These are phyloP conservation scores for Physcomitrellopsis africana DNA, from an alignment of 225 moss, liverwort and hornwort species.

Conservation along the genomic window DNA sequence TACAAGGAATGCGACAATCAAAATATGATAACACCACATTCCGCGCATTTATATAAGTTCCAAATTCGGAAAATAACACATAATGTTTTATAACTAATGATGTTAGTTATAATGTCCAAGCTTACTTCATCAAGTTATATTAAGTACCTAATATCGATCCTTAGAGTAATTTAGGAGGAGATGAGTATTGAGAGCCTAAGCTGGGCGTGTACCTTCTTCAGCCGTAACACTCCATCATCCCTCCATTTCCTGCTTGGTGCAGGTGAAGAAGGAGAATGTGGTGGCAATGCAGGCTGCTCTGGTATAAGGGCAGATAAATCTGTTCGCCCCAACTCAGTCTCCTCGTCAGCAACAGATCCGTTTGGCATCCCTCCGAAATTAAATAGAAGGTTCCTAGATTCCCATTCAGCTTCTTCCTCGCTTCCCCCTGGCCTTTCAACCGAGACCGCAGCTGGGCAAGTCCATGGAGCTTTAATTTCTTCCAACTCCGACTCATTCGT, in stretches of 20 bases:
- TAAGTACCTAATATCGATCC: constrained; percentile 4
- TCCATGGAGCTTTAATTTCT: constrained; percentile 20
- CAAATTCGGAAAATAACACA: background rate
- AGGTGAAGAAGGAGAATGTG: constrained; percentile 33
- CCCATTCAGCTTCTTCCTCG: constrained; percentile 47
- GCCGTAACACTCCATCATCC: constrained; percentile 77
- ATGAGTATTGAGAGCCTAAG: constrained; percentile 7
- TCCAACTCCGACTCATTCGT: constrained; percentile 30
- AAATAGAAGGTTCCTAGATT: constrained; percentile 39
- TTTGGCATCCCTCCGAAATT: constrained; percentile 35
- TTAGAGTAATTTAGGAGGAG: background rate
- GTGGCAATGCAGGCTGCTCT: constrained; percentile 26
- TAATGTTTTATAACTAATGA: background rate
- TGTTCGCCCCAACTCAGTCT: constrained; percentile 20
- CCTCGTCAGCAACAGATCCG: constrained; percentile 35
- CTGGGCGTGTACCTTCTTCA: constrained; percentile 71
- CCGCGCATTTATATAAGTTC: background rate
- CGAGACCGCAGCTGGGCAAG: constrained; percentile 13
- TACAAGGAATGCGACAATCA: background rate
- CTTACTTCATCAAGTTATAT: background rate
- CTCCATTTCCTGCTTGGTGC: constrained; percentile 76
- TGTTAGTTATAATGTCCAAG: constrained; percentile 1
- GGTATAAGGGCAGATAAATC: constrained; percentile 40
- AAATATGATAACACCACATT: background rate
- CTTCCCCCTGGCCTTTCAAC: constrained; percentile 34